phyloP scores from a whole-genome alignment of 2,329 filamentous ascomycete species.

The Colletotrichum neosansevieriae region DNA sequence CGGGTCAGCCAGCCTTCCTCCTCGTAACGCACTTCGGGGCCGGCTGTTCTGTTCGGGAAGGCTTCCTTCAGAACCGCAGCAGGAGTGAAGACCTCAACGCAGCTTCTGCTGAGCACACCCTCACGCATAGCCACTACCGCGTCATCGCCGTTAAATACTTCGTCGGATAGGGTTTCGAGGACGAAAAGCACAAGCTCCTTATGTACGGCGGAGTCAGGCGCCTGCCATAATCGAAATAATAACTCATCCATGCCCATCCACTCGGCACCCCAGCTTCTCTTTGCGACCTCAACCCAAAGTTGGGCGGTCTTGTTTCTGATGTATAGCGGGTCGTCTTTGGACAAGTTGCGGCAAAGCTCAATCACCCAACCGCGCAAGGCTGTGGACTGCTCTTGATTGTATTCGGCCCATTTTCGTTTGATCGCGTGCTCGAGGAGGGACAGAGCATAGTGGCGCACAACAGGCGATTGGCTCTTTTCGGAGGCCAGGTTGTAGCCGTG shows the following conservation, averaged over 20 bases:
- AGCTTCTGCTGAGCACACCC: slow-evolving; percentile 85
- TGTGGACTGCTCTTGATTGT: slow-evolving; percentile 74
- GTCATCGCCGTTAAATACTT: slow-evolving; percentile 93
- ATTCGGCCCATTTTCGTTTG: slow-evolving; percentile 84
- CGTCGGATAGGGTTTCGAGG: slow-evolving; percentile 92
- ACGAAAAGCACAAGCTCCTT: slow-evolving; percentile 91
- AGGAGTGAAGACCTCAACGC: slow-evolving; percentile 95
- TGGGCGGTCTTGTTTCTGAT: slow-evolving; percentile 94
- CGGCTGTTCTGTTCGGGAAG: slow-evolving; percentile 78
- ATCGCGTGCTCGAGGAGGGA: slow-evolving; percentile 92
- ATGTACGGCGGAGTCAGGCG: slow-evolving; percentile 69
- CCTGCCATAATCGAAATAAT: slow-evolving; percentile 86
- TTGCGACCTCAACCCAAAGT: slow-evolving; percentile 94
- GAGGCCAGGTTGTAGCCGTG: slow-evolving; percentile 87
- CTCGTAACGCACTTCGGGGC: slow-evolving; percentile 78
- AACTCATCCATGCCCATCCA: slow-evolving; percentile 96
- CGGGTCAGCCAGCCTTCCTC: slow-evolving; percentile 89
- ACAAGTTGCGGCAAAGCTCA: slow-evolving; percentile 78
- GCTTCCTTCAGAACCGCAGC: slow-evolving; percentile 78
- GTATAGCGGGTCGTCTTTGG: slow-evolving; percentile 81
- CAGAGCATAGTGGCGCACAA: slow-evolving; percentile 93
- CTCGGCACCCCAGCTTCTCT: slow-evolving; percentile 90
- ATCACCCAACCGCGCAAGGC: slow-evolving; percentile 82
- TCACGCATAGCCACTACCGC: slow-evolving; percentile 85
- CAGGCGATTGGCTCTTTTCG: slow-evolving; percentile 78